Evolutionary conservation across 805 yeast genomes (phyloP).

Genomic region (Maudiozyma bulderi): DNA sequence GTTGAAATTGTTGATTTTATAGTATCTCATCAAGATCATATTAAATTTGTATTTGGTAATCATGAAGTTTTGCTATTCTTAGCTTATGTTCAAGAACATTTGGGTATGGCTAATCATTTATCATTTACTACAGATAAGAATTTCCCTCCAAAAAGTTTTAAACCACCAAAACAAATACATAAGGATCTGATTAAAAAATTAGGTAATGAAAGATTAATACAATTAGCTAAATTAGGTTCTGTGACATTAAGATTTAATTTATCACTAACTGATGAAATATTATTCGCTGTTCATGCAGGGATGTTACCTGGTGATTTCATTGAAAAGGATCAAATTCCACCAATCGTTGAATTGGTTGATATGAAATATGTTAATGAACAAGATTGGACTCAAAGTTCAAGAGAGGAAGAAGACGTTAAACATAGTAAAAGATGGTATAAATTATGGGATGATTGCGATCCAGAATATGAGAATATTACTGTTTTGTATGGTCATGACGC

Average conservation of each 20-base stretch:
- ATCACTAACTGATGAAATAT: constrained; percentile 16
- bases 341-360: constrained; percentile 46
- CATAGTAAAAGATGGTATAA: constrained; percentile 44
- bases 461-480: constrained; percentile 20
- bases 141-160: constrained; percentile 12
- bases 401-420: constrained; percentile 11
- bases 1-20: constrained; percentile 58
- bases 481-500: constrained; percentile 91
- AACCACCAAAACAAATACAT: constrained; percentile 15
- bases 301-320: constrained; percentile 51
- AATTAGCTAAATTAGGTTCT: constrained; percentile 16
- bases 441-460: constrained; percentile 37
- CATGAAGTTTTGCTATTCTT: constrained; percentile 70
- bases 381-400: constrained; percentile 37
- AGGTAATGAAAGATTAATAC: constrained; percentile 12
- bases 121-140: constrained; percentile 10
- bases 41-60: constrained; percentile 78
- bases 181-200: constrained; percentile 13
- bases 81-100: constrained; percentile 36
- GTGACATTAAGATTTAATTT: constrained; percentile 14
- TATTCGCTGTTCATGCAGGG: constrained; percentile 78
- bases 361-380: constrained; percentile 65
- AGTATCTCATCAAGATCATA: constrained; percentile 35
- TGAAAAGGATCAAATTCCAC: constrained; percentile 16
- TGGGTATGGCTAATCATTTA: constrained; percentile 10